These are phyloP conservation scores for Sesbania bispinosa DNA, from an alignment of 306 rosid genomes.

Conservation along the genomic window DNA sequence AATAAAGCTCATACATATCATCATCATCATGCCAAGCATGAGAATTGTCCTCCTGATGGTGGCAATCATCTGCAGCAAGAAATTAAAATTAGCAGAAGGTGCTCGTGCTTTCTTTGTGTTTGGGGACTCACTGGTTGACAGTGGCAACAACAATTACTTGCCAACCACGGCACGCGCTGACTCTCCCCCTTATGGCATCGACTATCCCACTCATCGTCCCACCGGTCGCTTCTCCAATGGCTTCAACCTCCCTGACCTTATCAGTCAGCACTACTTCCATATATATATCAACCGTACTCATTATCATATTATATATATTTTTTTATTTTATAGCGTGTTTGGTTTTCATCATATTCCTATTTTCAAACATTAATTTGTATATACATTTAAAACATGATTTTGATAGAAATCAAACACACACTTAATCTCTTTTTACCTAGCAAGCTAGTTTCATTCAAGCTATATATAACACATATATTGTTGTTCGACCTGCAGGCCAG, in stretches of 20 bases:
- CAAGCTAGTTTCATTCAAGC: too few species aligned
- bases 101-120: slow-evolving; percentile 49
- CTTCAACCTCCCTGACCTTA: slow-evolving; percentile 57
- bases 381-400: too few species aligned
- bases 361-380: too few species aligned
- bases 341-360: too few species aligned
- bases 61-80: not conserved
- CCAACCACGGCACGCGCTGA: slow-evolving; percentile 50
- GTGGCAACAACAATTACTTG: slow-evolving; percentile 57
- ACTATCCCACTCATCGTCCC: slow-evolving; percentile 50
- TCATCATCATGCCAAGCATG: not conserved
- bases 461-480: too few species aligned
- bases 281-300: too few species aligned
- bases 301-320: too few species aligned
- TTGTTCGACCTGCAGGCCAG: slow-evolving; percentile 29
- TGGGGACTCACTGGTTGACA: slow-evolving; percentile 60
- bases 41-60: not conserved
- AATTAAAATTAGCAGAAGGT: slow-evolving; percentile 24
- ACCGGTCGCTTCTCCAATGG: slow-evolving; percentile 74
- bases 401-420: too few species aligned
- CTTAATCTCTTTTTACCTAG: too few species aligned
- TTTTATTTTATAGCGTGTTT: too few species aligned
- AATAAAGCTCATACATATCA: too few species aligned
- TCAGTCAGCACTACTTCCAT: slow-evolving; percentile 1
- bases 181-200: slow-evolving; percentile 58